phyloP scores from a whole-genome alignment of 2,329 filamentous ascomycete species.

The Fusarium foetens region DNA sequence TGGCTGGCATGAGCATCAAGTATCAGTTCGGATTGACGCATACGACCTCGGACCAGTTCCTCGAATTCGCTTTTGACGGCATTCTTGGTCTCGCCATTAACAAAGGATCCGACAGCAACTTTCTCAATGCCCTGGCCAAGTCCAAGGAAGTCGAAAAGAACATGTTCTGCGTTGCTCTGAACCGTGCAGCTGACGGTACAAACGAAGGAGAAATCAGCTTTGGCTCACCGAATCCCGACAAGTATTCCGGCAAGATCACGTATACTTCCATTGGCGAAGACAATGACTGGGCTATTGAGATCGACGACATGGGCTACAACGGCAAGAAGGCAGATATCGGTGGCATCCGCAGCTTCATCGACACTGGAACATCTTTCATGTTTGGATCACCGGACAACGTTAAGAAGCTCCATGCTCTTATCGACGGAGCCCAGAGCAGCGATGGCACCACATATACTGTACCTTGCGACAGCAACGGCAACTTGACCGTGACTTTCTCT shows the following conservation, averaged over 20 bases:
- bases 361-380: constrained; percentile 84
- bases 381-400: constrained; percentile 77
- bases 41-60: constrained; percentile 78
- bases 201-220: constrained; percentile 83
- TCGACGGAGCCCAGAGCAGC: constrained; percentile 68
- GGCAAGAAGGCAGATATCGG: constrained; percentile 68
- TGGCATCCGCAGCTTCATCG: constrained; percentile 74
- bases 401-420: constrained; percentile 71
- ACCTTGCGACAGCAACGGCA: constrained; percentile 74
- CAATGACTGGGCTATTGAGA: constrained; percentile 77
- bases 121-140: constrained; percentile 70
- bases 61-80: constrained; percentile 84
- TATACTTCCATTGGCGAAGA: constrained; percentile 68
- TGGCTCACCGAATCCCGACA: constrained; percentile 73
- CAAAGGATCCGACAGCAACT: constrained; percentile 68
- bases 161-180: constrained; percentile 77
- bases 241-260: constrained; percentile 73
- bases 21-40: constrained; percentile 79
- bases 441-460: constrained; percentile 74
- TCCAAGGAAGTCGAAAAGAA: constrained; percentile 69
- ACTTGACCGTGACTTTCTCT: constrained; percentile 74
- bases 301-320: constrained; percentile 73
- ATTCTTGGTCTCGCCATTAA: constrained; percentile 82
- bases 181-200: constrained; percentile 70
- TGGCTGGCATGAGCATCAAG: constrained; percentile 72